A percentile compares a stretch with the other conserved stretches of the same genome.
Evolutionary conservation across 177 flowering plant genomes (phyloP).

Genomic region (Vitis hybrid): DNA sequence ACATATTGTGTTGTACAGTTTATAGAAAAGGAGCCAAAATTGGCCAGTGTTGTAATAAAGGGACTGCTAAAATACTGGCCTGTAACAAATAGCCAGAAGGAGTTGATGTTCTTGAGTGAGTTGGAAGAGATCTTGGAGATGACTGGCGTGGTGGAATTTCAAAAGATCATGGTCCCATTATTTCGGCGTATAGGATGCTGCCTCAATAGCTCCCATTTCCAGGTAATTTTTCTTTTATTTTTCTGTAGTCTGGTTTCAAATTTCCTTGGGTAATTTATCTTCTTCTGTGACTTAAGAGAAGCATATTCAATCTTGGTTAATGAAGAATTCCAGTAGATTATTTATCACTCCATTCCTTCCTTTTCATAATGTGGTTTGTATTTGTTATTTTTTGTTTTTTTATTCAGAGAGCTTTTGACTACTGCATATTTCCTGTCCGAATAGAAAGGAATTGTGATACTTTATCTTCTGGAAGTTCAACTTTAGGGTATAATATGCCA

Average conservation of each 20-base stretch:
- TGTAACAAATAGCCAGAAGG: conserved; percentile 61
- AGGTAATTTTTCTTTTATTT: conserved; percentile 33
- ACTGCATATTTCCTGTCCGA: not conserved
- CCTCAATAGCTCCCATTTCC: conserved; percentile 62
- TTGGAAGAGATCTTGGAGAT: conserved; percentile 59
- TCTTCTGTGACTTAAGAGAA: not conserved
- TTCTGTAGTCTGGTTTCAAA: not conserved
- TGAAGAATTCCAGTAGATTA: not conserved
- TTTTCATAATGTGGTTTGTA: not conserved
- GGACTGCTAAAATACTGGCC: conserved; percentile 66
- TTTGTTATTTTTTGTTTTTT: not conserved
- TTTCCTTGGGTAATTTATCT: not conserved
- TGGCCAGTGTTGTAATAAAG: conserved; percentile 41
- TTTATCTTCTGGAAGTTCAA: not conserved
- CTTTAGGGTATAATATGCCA: too few relatives aligned
- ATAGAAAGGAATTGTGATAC: not conserved
- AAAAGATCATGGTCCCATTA: conserved; percentile 52
- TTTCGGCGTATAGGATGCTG: conserved; percentile 48
- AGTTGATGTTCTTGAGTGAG: conserved; percentile 63
- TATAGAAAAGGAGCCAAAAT: conserved; percentile 55
- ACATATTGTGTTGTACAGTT: conserved; percentile 64
- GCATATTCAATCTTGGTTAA: not conserved
- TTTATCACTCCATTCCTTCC: not conserved
- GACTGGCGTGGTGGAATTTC: conserved; percentile 49
- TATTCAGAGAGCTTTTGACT: not conserved